These are phyloP conservation scores for Malus domestica DNA, from an alignment of 306 rosid genomes.

Conservation along the genomic window DNA sequence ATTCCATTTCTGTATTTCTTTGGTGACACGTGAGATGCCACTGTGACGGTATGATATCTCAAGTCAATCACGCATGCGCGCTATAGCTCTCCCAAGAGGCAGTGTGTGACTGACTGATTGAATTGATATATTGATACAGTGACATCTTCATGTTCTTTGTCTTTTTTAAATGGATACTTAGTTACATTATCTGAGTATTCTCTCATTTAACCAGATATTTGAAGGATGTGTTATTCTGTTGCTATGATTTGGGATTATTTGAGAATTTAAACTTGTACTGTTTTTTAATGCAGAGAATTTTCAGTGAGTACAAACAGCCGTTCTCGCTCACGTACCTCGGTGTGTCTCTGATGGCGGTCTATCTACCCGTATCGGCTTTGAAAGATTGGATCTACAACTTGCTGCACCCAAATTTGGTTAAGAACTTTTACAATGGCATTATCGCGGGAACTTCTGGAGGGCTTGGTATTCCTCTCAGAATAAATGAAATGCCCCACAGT, in stretches of 20 bases:
- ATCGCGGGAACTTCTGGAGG: conserved; percentile 15
- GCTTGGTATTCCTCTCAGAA: conserved; percentile 25
- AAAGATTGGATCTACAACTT: conserved; percentile 39
- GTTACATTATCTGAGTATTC: neutral
- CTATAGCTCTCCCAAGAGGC: neutral
- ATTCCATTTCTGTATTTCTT: neutral
- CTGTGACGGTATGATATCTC: neutral
- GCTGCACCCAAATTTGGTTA: conserved; percentile 5
- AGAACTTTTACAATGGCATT: conserved; percentile 17
- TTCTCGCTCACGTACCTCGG: conserved; percentile 68
- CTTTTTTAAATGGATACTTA: neutral
- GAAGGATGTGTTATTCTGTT: neutral
- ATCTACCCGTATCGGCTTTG: conserved; percentile 49
- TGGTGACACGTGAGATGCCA: neutral
- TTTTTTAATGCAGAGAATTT: conserved; percentile 57
- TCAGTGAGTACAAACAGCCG: conserved; percentile 56
- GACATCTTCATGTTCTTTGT: neutral
- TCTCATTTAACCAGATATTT: neutral
- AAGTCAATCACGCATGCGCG: neutral
- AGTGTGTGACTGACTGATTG: too few species aligned
- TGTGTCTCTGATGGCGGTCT: conserved; percentile 51
- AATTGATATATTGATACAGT: neutral
- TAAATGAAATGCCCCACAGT: conserved; percentile 17
- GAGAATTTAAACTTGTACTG: neutral
- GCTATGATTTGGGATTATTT: neutral